Evolutionary conservation across 2,329 filamentous ascomycete genomes (phyloP), one percentile per base, ranked within the genome.

Genomic region (Aspergillus glaucus): DNA sequence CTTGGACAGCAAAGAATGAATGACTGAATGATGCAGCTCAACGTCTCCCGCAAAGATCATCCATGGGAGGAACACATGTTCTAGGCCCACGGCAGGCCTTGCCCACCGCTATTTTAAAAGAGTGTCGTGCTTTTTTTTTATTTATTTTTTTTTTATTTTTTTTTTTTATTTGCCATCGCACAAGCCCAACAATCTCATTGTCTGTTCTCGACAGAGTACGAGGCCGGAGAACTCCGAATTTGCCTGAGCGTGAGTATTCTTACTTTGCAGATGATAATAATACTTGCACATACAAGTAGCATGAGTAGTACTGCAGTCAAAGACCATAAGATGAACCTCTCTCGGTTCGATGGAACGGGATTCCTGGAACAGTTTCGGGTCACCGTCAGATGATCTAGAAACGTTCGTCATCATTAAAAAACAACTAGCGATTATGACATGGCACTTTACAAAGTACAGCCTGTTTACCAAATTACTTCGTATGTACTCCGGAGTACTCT

Each of bases 21-120:
- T 22, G 22, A 22, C 22, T 36, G 34, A n/a, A 40, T 40, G 19
- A 40, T 40, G 22, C 44, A 45, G 30, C 44, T 26, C 19, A 37
- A 45, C 32, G 28, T 45, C 22, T 37, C 17, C 19, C 17, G 30
- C 32, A 37, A 28, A 14, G 41, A 43, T 43, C 41, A 53, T 51
- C 45, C 44, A 50, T 45, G 40, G 46, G 43, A 52, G 42, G 49
- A 53, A 51, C 40, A 47, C 47, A 52, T 52, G 55, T 57, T 57
- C 55, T 55, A 57, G 55, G 45, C 55, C 51, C 45, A 50, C 44
- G 44, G 48, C 46, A 52, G 17, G 32, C 28, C 36, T 42, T 48
- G 28, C 24, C 42, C 48, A 58, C 54, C 49, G 52, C 52, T 45
- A 51, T 45, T 56, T 52, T 46, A 22, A 17, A 22, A 22, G 30